Evolutionary conservation across 2,329 filamentous ascomycete genomes (phyloP), one percentile per base, ranked within the genome.

Genomic region (Calonectria crousiana): DNA sequence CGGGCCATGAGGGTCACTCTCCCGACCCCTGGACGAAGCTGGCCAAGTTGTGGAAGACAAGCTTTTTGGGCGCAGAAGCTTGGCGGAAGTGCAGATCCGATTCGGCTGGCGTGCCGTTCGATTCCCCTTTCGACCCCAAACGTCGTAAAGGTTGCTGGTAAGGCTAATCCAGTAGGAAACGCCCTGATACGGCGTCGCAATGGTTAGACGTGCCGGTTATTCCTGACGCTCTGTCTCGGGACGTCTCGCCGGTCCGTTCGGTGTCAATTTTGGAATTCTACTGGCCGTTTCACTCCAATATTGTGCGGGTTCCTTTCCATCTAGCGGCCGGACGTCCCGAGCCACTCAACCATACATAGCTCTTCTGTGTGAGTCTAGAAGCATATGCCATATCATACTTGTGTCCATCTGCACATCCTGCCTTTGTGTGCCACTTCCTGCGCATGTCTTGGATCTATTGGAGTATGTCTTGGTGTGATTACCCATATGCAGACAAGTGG

Each of bases 31-130:
- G 64, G 47, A 64, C 30, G 6, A 60, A 56, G 60, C 67, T 49
- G 58, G 60, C 51, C 51, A 66, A 34, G 71, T 51, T 65, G 53
- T 56, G 67, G 47, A 41, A 75, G 75, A 78, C 75, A 77, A 77
- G 76, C 76, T 78, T 75, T 62, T 78, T 77, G 65, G 67, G 64
- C 71, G 68, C 71, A 71, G 73, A 71, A 72, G 73, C 76, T 78
- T 78, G 75, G 76, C 76, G 73, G 75, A 72, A 62, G 64, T 62
- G 76, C 74, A 77, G 76, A 75, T 77, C 74, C 76, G 76, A 76
- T 76, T 73, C 60, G 72, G 44, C 58, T 75, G 66, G 36, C 56
- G 36, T 71, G 41, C 68, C 62, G 52, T 74, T 64, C 41, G 36
- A 64, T 69, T 65, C 44, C 68, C 20, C 47, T 58, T 73, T 34